Conservation (phyloP, 2,329 filamentous ascomycete species). For the Pochonia chlamydosporia region DNA sequence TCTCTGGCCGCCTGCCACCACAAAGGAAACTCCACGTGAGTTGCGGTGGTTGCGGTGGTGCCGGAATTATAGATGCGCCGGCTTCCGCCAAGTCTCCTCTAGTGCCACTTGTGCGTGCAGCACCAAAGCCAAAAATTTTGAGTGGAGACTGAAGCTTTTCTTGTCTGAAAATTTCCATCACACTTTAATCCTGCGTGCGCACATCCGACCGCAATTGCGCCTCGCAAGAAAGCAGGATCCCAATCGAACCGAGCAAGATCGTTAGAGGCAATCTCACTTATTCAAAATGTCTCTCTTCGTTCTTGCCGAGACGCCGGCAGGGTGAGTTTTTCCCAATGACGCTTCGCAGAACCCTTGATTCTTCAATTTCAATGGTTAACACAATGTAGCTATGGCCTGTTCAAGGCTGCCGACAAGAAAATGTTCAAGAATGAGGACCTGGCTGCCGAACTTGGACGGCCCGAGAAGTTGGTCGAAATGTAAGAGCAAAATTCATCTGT, state of each 20-base stretch:
- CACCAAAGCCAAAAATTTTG: conserved; percentile 30
- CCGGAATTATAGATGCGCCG: conserved; percentile 23
- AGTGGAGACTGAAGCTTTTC: conserved; percentile 30
- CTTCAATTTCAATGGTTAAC: conserved; percentile 20
- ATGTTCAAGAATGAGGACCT: conserved; percentile 83
- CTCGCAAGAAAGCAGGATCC: conserved; percentile 27
- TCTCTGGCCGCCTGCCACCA: neutral
- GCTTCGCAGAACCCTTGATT: neutral
- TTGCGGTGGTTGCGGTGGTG: conserved; percentile 1
- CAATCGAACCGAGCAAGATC: conserved; percentile 25
- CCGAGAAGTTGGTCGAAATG: conserved; percentile 82
- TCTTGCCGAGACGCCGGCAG: conserved; percentile 86
- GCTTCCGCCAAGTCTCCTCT: conserved; percentile 14
- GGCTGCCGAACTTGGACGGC: conserved; percentile 65
- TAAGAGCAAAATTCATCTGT: conserved; percentile 37
- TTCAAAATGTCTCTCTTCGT: conserved; percentile 81
- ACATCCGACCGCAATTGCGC: conserved; percentile 30
- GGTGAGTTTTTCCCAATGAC: conserved; percentile 39
- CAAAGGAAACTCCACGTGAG: conserved; percentile 14
- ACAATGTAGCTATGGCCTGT: conserved; percentile 76
- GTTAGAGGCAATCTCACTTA: conserved; percentile 22
- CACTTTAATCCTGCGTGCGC: conserved; percentile 25
- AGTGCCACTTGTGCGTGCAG: conserved; percentile 16
- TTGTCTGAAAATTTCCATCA: conserved; percentile 37
- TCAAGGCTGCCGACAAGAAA: conserved; percentile 99